A percentile compares a stretch with the other conserved stretches of the same genome.
Conservation (phyloP, 345 rosid species). For the Mallotus nudiflorus region DNA sequence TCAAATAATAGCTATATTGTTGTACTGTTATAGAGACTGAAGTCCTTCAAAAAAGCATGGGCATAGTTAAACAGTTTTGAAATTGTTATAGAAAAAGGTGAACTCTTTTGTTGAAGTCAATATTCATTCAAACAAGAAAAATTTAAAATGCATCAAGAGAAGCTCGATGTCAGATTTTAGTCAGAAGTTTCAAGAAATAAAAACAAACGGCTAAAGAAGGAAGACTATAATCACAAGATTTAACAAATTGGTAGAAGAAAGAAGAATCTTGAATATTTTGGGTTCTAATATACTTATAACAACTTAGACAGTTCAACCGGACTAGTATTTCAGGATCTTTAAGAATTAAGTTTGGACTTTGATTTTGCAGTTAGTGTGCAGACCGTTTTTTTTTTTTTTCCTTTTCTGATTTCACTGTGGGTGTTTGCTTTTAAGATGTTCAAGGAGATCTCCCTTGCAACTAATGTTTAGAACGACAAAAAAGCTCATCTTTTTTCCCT, state of each 20-base stretch:
- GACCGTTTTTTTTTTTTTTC: not conserved
- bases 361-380: not conserved
- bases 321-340: not conserved
- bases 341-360: not conserved
- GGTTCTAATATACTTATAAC: not conserved
- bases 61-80: not conserved
- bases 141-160: not conserved
- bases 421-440: not conserved
- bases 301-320: not conserved
- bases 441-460: not conserved
- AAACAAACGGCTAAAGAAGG: not conserved
- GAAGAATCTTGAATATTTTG: not conserved
- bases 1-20: not conserved
- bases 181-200: not conserved
- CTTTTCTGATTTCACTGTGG: not conserved
- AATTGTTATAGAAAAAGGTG: not conserved
- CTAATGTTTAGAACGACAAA: not conserved
- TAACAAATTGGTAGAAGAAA: not conserved
- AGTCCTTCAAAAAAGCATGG: not conserved
- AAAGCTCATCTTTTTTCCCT: not conserved
- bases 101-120: not conserved
- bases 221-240: not conserved
- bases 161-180: not conserved
- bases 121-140: not conserved
- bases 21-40: not conserved